Evolutionary conservation across 139 green algal genomes (phyloP).

Genomic region (Chlorella sp.): DNA sequence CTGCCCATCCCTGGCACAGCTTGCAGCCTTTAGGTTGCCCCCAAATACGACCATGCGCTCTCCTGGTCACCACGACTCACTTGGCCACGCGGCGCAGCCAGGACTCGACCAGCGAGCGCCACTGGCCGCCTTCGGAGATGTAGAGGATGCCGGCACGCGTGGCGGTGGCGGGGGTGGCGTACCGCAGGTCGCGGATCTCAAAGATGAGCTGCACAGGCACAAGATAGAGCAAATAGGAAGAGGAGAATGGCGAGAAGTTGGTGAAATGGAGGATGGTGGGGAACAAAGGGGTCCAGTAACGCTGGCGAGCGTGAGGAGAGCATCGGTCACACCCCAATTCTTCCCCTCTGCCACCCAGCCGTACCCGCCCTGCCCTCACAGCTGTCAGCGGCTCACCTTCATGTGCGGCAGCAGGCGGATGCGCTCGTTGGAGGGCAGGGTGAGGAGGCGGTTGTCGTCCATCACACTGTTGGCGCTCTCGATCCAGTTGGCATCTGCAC

Average conservation of each 20-base stretch:
- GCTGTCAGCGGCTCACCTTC: constrained; percentile 55
- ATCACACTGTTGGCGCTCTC: constrained; percentile 92
- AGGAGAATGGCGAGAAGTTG: background rate
- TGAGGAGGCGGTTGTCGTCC: constrained; percentile 84
- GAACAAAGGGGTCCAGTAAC: background rate
- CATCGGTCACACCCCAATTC: background rate
- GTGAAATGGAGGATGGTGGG: background rate
- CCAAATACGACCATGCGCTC: no score
- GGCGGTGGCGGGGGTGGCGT: constrained; percentile 92
- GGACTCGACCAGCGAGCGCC: constrained; percentile 70
- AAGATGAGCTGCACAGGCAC: constrained; percentile 67
- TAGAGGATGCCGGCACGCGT: constrained; percentile 91
- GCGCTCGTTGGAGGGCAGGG: constrained; percentile 90
- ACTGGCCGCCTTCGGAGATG: constrained; percentile 85
- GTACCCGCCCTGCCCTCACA: background rate
- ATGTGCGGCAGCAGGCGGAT: constrained; percentile 88
- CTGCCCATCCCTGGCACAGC: no score
- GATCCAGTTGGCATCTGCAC: constrained; percentile 78
- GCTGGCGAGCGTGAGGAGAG: background rate
- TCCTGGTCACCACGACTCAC: background rate
- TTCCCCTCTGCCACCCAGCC: background rate
- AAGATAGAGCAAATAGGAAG: background rate
- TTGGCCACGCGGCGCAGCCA: constrained; percentile 38
- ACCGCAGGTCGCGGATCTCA: constrained; percentile 78
- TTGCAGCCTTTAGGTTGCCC: no score